Percentiles rank a stretch among this genome's conserved stretches.
Conservation (phyloP, 2,329 filamentous ascomycete genomes). For the Verticillium isaacii region DNA sequence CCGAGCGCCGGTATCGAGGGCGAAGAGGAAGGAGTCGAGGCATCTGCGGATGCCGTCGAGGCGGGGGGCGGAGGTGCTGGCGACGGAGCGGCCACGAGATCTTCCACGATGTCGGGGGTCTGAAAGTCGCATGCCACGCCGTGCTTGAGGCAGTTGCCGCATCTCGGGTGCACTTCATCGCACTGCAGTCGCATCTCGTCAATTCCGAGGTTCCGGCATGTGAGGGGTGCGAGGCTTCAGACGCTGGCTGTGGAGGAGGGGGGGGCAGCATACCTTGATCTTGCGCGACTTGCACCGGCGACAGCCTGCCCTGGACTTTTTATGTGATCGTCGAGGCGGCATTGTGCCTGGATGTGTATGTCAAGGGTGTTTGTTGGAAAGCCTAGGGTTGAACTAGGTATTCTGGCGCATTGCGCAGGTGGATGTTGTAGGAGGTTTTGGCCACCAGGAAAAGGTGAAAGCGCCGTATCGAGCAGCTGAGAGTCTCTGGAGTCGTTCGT, state of each 20-base stretch:
- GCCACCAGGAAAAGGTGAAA: neutral
- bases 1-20: neutral
- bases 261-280: slow-evolving; percentile 54
- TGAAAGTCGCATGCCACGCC: slow-evolving; percentile 64
- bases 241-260: neutral
- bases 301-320: slow-evolving; percentile 65
- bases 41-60: slow-evolving; percentile 10
- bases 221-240: neutral
- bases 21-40: slow-evolving; percentile 14
- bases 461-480: neutral
- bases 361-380: neutral
- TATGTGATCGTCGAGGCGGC: slow-evolving; percentile 64
- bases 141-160: slow-evolving; percentile 63
- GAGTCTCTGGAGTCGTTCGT: neutral
- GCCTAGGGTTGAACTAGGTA: slow-evolving; percentile 3
- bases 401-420: neutral
- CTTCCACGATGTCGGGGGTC: slow-evolving; percentile 40
- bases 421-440: neutral
- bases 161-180: slow-evolving; percentile 61
- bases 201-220: neutral
- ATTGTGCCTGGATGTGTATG: slow-evolving; percentile 29
- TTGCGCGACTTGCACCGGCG: slow-evolving; percentile 62
- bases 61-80: slow-evolving; percentile 16
- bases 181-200: slow-evolving; percentile 35
- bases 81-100: slow-evolving; percentile 31